Base-by-base conservation (phyloP, 352 stramenopile species). In the Phytophthora hibernalis region DNA sequence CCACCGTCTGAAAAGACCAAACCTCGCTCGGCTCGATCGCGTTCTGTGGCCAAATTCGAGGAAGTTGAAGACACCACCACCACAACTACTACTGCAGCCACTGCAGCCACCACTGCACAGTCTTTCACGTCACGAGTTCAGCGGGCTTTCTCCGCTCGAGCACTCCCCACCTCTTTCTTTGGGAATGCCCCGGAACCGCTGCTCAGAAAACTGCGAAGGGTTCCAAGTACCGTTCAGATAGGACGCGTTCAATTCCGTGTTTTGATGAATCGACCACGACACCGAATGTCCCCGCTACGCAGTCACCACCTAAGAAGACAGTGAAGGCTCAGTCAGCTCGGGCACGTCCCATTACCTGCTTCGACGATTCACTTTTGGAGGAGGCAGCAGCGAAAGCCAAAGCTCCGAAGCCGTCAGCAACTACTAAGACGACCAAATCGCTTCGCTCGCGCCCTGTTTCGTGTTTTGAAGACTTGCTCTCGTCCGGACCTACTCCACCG, bases 21-120 rank as follows among this genome's bases (percentile, higher is more conserved):
- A 31, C 52, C 65, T 30, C 18, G 16, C 8, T 61, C 51, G 4
- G 28, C 21, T 21, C 55, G 55, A 28, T 60, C 57, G 4, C 57
- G 58, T 26, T 72, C 68, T 15, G 42, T 69, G 37, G 42, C 63
- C 21, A 70, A 66, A 40, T 70, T 70, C 21, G 58, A 63, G 21
- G 43, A 66, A 26, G 57, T 60, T 5, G 47, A 68, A 49, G 22
- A 21, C 20, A 44, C 48, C 13, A 22, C 52, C 18, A 12, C 33
- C n/a, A n/a, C n/a, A n/a, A n/a, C n/a, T n/a, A n/a, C n/a, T n/a
- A n/a, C n/a, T n/a, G n/a, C n/a, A n/a, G n/a, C n/a, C 21, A 37
- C 44, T 2, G 30, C 20, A 15, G 2, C 16, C 4, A 33, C 38
- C 6, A 16, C 51, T 22, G 22, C 48, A 5, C 44, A 65, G 18